Percentiles rank a stretch among this genome's conserved stretches.
phyloP scores from a whole-genome alignment of 768 basidiomycete species.

The Phylloporus rhodoxanthus region DNA sequence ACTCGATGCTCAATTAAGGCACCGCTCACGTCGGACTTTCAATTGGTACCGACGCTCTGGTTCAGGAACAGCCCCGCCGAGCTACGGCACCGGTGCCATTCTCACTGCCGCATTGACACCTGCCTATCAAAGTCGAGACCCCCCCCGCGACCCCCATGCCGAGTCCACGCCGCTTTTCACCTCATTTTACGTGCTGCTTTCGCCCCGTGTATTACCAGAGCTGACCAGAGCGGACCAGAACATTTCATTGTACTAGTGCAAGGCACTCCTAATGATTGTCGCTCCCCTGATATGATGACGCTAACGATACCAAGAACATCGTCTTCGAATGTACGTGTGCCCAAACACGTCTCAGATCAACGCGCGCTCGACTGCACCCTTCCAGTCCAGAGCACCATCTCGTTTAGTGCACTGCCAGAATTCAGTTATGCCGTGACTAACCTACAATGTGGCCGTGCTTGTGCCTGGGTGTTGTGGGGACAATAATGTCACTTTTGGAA shows the following conservation, averaged over 20 bases:
- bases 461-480: not conserved
- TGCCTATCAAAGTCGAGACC: slow-evolving; percentile 17
- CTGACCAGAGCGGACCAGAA: too few species aligned
- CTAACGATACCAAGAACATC: too few species aligned
- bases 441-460: not conserved
- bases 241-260: too few species aligned
- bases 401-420: not conserved
- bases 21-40: slow-evolving; percentile 31
- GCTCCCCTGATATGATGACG: too few species aligned
- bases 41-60: slow-evolving; percentile 19
- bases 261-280: too few species aligned
- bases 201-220: not conserved
- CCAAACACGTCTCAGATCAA: too few species aligned
- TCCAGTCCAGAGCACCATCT: too few species aligned
- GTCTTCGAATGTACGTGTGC: too few species aligned
- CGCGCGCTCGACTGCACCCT: too few species aligned
- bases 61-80: slow-evolving; percentile 33
- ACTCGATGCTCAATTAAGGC: slow-evolving; percentile 32
- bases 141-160: slow-evolving; percentile 17
- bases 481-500: too few species aligned
- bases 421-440: not conserved
- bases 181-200: not conserved
- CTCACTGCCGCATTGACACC: slow-evolving; percentile 18
- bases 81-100: slow-evolving; percentile 31
- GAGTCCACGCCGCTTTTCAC: slow-evolving; percentile 4